Conservation (phyloP, 148 eudicot species). For the Camellia lanceoleosa region DNA sequence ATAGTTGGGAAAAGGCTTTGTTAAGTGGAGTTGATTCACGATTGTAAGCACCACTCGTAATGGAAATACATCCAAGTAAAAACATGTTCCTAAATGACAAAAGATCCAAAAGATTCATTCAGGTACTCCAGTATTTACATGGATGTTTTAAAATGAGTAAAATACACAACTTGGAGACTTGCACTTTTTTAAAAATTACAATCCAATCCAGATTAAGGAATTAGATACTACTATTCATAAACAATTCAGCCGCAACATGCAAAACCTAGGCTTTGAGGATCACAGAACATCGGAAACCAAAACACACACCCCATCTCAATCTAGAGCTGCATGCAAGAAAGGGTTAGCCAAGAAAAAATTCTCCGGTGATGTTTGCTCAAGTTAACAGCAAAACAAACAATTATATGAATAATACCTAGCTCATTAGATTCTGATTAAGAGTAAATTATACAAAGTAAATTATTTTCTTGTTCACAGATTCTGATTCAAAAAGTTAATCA, state of each 20-base stretch:
- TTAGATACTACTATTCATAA: not conserved
- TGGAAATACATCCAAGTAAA: not conserved
- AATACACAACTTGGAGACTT: not conserved
- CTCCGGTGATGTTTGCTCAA: not conserved
- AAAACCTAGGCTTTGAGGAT: not conserved
- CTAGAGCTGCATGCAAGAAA: not conserved
- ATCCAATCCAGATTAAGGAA: not conserved
- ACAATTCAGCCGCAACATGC: not conserved
- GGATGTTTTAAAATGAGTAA: not conserved
- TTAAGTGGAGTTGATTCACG: not conserved
- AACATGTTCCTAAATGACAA: not conserved
- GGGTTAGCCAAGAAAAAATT: not conserved
- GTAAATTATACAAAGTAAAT: not conserved
- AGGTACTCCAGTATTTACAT: not conserved
- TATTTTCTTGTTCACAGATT: not conserved
- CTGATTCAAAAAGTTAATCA: not conserved
- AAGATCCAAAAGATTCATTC: not conserved
- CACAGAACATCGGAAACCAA: not conserved
- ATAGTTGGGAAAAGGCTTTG: constrained; percentile 1
- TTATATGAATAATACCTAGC: not conserved
- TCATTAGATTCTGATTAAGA: not conserved
- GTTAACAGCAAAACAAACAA: not conserved
- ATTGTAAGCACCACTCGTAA: not conserved
- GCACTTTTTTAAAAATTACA: not conserved
- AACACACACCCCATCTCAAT: not conserved